Conservation (phyloP, 306 rosid genomes). For the Canavalia ensiformis region DNA sequence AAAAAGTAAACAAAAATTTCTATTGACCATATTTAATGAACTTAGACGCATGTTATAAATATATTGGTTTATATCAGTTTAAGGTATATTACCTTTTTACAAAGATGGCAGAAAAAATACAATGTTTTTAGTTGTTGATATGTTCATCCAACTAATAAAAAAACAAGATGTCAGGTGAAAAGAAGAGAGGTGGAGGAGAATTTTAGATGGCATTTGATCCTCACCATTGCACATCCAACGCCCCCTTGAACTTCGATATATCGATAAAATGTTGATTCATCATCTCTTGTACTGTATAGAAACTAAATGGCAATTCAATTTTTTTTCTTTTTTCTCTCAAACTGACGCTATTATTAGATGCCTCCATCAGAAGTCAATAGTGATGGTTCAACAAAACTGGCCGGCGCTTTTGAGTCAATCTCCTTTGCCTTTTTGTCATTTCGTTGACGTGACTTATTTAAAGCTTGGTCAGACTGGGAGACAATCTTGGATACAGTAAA, state of each 20-base stretch:
- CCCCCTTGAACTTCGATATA: slow-evolving; percentile 8
- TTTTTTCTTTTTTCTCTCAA: not conserved
- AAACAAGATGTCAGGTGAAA: too few species aligned
- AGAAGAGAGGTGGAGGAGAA: too few species aligned
- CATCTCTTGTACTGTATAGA: slow-evolving; percentile 16
- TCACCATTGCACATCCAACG: not conserved
- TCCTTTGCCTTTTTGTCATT: slow-evolving; percentile 58
- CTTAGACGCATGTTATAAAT: too few species aligned
- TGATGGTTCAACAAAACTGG: slow-evolving; percentile 42
- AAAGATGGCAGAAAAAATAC: too few species aligned
- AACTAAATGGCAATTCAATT: slow-evolving; percentile 26
- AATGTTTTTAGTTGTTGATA: too few species aligned
- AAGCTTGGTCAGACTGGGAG: slow-evolving; percentile 74
- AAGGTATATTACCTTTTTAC: too few species aligned
- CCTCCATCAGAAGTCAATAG: slow-evolving; percentile 29
- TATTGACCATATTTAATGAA: too few species aligned
- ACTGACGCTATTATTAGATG: slow-evolving; percentile 33
- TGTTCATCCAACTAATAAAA: too few species aligned
- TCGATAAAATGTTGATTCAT: slow-evolving; percentile 11
- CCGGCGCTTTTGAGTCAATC: slow-evolving; percentile 39
- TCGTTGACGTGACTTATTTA: slow-evolving; percentile 56
- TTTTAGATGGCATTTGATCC: not conserved
- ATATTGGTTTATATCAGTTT: too few species aligned
- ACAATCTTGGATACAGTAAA: slow-evolving; percentile 88
- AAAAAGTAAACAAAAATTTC: too few species aligned